phyloP scores from a whole-genome alignment of 1,139 yeast species.

The Yamadazyma epiphylla region DNA sequence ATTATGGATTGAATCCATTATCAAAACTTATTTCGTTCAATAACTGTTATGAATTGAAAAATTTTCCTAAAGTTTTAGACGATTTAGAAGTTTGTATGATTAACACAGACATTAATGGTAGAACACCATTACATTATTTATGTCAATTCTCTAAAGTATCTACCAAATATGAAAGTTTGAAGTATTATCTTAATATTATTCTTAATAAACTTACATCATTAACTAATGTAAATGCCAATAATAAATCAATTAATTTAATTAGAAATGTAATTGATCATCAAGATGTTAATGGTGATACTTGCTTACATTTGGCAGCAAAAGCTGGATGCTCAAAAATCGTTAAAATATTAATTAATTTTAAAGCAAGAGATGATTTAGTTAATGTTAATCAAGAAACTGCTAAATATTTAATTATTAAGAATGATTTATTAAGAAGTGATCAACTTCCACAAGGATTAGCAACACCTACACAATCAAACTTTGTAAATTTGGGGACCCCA shows the following conservation, averaged over 20 bases:
- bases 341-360: conserved; percentile 35
- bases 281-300: conserved; percentile 67
- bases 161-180: conserved; percentile 43
- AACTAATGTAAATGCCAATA: conserved; percentile 24
- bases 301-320: conserved; percentile 59
- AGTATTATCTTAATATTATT: conserved; percentile 36
- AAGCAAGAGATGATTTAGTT: conserved; percentile 46
- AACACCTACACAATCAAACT: conserved; percentile 36
- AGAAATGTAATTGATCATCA: conserved; percentile 64
- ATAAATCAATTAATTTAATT: conserved; percentile 41
- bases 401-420: conserved; percentile 25
- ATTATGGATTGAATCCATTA: conserved; percentile 78
- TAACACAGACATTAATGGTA: conserved; percentile 67
- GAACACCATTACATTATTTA: conserved; percentile 71
- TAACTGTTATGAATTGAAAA: conserved; percentile 77
- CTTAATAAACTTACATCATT: conserved; percentile 34
- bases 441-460: conserved; percentile 12
- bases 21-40: conserved; percentile 83
- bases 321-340: conserved; percentile 37
- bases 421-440: conserved; percentile 12
- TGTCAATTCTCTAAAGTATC: conserved; percentile 56
- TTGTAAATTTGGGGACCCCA: conserved; percentile 34
- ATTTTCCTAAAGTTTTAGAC: conserved; percentile 69
- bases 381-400: conserved; percentile 41
- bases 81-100: conserved; percentile 66